Evolutionary conservation across 1,284 basidiomycete genomes (phyloP), one percentile per base, ranked within the genome.

Genomic region (Amylostereum chailletii): DNA sequence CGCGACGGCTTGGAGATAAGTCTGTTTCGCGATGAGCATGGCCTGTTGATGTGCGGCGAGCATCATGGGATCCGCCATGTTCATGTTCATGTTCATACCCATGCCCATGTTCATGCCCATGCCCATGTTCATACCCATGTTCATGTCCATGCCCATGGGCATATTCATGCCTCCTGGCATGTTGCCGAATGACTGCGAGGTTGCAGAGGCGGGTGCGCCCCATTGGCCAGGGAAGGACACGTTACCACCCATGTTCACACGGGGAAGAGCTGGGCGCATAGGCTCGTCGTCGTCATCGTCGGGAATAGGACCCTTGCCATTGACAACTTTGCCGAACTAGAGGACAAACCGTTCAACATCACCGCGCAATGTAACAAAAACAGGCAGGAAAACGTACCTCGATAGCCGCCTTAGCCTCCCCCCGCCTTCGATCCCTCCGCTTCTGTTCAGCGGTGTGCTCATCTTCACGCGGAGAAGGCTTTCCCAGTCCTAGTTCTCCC

Each of bases 1-100:
- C 4, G 88, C 88, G 45, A 90, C 85, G 7, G 87, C 83, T 70
- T 83, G 79, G 64, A 90, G 87, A 60, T 89, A 90, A 2, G 88
- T 81, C 61, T 90, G 89, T 63, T 90, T 90, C 46, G 88, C 88
- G 46, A 74, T 70, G 65, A 86, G 69, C 76, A 91, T 86, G 2
- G 87, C 87, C 52, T 86, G 86, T 59, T 89, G 86, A 62, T 90
- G 87, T 9, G 86, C 87, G 3, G 71, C 79, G 19, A 86, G 55
- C 60, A 79, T 79, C 19, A 63, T 65, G 6, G 80, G 77, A 55
- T 88, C 55, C 41, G 50, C 52, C 51, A 55, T 72, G 51, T 76
- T 77, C 58, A 79, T 56, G 45, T 51, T 42, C 60, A 65, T 67
- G 53, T 60, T 67, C 64, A 72, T 69, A 6, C 49, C 53, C 32